phyloP scores from a whole-genome alignment of 345 rosid species.

The Capsella bursapastoris region DNA sequence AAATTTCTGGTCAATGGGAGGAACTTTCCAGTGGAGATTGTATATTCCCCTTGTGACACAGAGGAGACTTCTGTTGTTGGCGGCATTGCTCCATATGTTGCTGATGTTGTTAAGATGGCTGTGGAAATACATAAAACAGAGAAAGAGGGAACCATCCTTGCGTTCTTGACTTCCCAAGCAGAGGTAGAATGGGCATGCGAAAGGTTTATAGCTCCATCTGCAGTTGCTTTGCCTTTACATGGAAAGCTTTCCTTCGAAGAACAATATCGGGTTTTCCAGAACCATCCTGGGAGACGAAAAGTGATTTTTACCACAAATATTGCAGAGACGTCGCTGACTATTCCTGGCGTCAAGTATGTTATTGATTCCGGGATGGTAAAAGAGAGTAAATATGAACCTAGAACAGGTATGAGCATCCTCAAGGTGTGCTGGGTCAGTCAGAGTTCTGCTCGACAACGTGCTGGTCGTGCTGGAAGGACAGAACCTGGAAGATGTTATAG shows the following conservation, averaged over 20 bases:
- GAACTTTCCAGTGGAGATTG: conserved; percentile 77
- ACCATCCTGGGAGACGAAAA: conserved; percentile 70
- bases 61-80: conserved; percentile 50
- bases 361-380: conserved; percentile 89
- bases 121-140: conserved; percentile 61
- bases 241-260: conserved; percentile 83
- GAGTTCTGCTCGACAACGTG: conserved; percentile 89
- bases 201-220: conserved; percentile 60
- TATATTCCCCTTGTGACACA: conserved; percentile 56
- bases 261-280: conserved; percentile 67
- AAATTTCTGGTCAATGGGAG: conserved; percentile 69
- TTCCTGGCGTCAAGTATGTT: conserved; percentile 90
- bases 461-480: conserved; percentile 99
- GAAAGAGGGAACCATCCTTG: conserved; percentile 82
- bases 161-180: conserved; percentile 86
- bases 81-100: conserved; percentile 61
- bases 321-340: conserved; percentile 97
- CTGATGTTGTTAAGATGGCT: conserved; percentile 66
- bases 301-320: conserved; percentile 89
- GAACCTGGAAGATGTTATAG: conserved; percentile 89
- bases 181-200: conserved; percentile 97
- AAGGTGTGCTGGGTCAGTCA: conserved; percentile 70
- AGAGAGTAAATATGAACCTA: conserved; percentile 76
- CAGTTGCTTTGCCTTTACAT: conserved; percentile 76
- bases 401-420: conserved; percentile 84